phyloP scores from a whole-genome alignment of 129 eudicot species.

The Silybum marianum region DNA sequence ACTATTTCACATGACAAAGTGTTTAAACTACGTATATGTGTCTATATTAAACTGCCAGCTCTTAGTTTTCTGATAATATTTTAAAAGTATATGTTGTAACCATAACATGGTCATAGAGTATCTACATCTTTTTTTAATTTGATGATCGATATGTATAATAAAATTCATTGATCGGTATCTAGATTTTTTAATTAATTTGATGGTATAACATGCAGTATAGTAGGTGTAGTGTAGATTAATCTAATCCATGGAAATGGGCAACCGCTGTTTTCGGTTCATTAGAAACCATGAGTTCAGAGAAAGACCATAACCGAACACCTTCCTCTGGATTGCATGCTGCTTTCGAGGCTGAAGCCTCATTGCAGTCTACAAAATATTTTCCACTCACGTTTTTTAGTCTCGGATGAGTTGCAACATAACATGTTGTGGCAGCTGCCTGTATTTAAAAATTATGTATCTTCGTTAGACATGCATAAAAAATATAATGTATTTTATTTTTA shows the following conservation, averaged over 20 bases:
- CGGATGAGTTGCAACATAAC: constrained; percentile 85
- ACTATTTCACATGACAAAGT: constrained; percentile 33
- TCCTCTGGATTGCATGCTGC: constrained; percentile 54
- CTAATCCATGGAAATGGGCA: constrained; percentile 33
- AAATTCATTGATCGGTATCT: constrained; percentile 4
- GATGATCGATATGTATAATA: background rate
- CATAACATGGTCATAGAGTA: constrained; percentile 38
- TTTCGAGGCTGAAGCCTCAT: constrained; percentile 67
- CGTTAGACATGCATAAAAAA: background rate
- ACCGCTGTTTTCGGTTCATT: constrained; percentile 22
- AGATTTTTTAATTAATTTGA: constrained; percentile 10
- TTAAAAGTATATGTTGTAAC: constrained; percentile 24
- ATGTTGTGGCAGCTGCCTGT: constrained; percentile 94
- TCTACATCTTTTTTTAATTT: constrained; percentile 20
- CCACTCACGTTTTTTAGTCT: constrained; percentile 52
- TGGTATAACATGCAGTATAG: constrained; percentile 13
- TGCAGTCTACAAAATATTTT: constrained; percentile 78
- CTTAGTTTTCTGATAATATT: constrained; percentile 18
- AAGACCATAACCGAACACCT: constrained; percentile 70
- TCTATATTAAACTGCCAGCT: constrained; percentile 20
- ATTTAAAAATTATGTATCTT: background rate
- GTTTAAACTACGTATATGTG: constrained; percentile 24
- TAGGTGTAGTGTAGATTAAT: constrained; percentile 15
- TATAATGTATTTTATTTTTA: background rate
- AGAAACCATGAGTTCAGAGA: constrained; percentile 62